Conservation (phyloP, 352 stramenopile species). For the Phytopythium kandeliae region DNA sequence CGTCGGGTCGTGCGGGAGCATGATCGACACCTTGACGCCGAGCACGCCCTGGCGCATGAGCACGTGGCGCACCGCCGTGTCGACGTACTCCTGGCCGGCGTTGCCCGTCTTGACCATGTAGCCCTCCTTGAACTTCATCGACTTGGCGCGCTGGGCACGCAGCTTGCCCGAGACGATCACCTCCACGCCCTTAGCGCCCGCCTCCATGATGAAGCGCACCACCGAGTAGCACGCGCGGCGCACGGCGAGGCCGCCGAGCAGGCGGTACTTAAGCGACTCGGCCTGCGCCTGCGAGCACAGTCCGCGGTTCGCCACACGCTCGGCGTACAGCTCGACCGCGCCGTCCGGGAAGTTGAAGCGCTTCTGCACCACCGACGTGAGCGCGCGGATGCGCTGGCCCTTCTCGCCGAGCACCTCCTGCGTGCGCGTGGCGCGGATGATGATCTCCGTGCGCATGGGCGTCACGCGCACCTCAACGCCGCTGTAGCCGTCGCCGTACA, state of each 20-base stretch:
- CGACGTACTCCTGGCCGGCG: slow-evolving; percentile 97
- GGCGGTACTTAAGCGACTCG: slow-evolving; percentile 99
- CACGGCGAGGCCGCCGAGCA: slow-evolving; percentile 97
- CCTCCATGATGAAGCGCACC: slow-evolving; percentile 99
- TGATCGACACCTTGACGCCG: slow-evolving; percentile 99
- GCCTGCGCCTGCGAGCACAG: slow-evolving; percentile 98
- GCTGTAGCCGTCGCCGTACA: slow-evolving; percentile 98
- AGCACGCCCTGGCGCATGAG: slow-evolving; percentile 99
- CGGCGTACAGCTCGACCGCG: slow-evolving; percentile 97
- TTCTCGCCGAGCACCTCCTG: slow-evolving; percentile 99
- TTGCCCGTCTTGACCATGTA: slow-evolving; percentile 99
- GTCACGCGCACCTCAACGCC: slow-evolving; percentile 98
- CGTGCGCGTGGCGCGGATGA: slow-evolving; percentile 98
- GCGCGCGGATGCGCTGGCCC: slow-evolving; percentile 98
- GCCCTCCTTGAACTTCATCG: slow-evolving; percentile 99
- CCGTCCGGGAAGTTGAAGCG: slow-evolving; percentile 95
- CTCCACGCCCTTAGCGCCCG: slow-evolving; percentile 98
- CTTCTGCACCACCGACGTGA: slow-evolving; percentile 99
- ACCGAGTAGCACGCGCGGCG: slow-evolving; percentile 99
- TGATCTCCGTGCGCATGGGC: slow-evolving; percentile 99
- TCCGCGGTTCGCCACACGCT: slow-evolving; percentile 97
- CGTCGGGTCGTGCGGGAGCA: slow-evolving; percentile 98
- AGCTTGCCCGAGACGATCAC: slow-evolving; percentile 99
- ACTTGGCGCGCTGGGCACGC: slow-evolving; percentile 98
- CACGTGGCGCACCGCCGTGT: slow-evolving; percentile 98